These are phyloP conservation scores for Rhinocladiella mackenziei DNA, from an alignment of 2,329 filamentous ascomycete species.

Conservation along the genomic window DNA sequence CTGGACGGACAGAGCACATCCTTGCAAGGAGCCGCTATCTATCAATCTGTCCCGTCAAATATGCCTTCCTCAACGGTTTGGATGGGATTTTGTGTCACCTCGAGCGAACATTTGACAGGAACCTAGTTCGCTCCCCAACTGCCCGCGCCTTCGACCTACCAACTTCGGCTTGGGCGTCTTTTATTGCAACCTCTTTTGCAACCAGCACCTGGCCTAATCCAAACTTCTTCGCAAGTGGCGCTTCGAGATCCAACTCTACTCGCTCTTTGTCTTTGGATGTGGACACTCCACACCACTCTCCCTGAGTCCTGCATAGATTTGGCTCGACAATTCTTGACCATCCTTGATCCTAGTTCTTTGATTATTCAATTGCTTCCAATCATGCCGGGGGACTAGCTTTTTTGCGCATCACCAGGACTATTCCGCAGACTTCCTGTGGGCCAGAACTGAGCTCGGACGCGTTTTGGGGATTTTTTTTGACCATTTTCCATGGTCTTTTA, in stretches of 20 bases:
- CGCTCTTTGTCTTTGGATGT: conserved; percentile 11
- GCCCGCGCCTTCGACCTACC: conserved; percentile 15
- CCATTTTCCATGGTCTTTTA: conserved; percentile 5
- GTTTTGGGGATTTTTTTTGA: conserved; percentile 8
- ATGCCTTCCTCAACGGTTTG: conserved; percentile 4
- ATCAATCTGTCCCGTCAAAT: conserved; percentile 12
- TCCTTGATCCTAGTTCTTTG: conserved; percentile 18
- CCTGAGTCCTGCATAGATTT: conserved; percentile 18
- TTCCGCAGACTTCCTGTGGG: conserved; percentile 4
- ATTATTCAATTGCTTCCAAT: conserved; percentile 11
- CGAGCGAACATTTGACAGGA: conserved; percentile 8
- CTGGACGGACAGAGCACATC: not conserved
- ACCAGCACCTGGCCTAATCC: conserved; percentile 11
- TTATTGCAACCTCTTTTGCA: conserved; percentile 9
- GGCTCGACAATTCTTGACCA: conserved; percentile 7
- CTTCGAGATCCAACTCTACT: conserved; percentile 24
- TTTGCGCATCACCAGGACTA: conserved; percentile 2
- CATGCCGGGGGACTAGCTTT: conserved; percentile 5
- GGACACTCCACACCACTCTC: conserved; percentile 20
- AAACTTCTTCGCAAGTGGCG: conserved; percentile 22
- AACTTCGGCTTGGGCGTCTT: conserved; percentile 21
- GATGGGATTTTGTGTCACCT: conserved; percentile 9
- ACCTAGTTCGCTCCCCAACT: conserved; percentile 14
- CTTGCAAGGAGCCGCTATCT: conserved; percentile 21
- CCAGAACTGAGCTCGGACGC: conserved; percentile 13